Base-by-base conservation (phyloP, 2,329 filamentous ascomycete species). In the Dissoconium aciculare region DNA sequence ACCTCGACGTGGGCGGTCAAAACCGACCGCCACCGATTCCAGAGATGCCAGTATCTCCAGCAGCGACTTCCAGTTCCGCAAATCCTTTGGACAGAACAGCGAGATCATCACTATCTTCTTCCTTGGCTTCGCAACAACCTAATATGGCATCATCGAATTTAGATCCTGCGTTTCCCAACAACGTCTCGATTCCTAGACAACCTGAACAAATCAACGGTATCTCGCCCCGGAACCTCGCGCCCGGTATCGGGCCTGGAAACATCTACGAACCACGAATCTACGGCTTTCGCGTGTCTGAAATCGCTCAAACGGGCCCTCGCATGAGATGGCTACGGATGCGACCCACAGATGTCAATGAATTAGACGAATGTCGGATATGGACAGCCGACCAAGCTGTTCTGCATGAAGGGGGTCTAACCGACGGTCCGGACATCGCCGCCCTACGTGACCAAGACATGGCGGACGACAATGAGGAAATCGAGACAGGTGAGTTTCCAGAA, bases 231-330 rank as follows among this genome's bases (percentile, higher is more conserved):
- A 98, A 95, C 55, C 78, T 94, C 42, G 85, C 79, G 2, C 85
- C 89, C 0, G 83, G 84, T 2, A 66, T 98, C 3, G 89, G 89
- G 8, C 63, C 63, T 28, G 73, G 74, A 36, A 83, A 75, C 54
- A 82, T 94, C 47, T 95, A 95, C 58, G 83, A 94, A 52, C 84
- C 89, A 36, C 79, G 77, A 44, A 95, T 98, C 53, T 98, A 95
- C 58, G 89, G 89, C 15, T 98, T 98, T 63, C 73, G 79, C 38
- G 89, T 98, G 13, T 87, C 81, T 11, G 89, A 95, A 57, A 68
- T 85, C 35, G 82, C 89, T 25, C 74, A 80, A 43, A 84, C 81
- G 14, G 89, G 89, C 0, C 89, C 89, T 9, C 71, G 89, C 38
- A 98, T 98, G 89, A 84, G 85, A 53, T 98, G 89, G 89, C 62